Evolutionary conservation across 2,329 filamentous ascomycete species (phyloP), one percentile per base, ranked within the genome.

Genomic region (Furcasterigmium sp.): DNA sequence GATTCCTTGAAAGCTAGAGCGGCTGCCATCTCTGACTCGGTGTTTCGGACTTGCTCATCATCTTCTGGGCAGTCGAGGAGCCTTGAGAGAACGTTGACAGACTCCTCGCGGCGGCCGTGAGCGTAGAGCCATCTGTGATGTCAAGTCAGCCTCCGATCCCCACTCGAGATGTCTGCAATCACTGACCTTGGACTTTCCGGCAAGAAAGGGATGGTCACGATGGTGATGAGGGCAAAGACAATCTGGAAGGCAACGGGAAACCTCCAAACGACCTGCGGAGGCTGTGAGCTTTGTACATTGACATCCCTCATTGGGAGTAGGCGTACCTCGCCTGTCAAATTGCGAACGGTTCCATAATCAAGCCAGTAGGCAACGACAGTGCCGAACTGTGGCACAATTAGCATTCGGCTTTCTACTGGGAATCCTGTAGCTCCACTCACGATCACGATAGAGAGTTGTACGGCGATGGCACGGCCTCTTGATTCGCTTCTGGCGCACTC

Each of bases 311-410:
- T n/a, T n/a, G n/a, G n/a, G n/a, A n/a, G n/a, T n/a, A 17, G 23
- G 11, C 36, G 19, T 38, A 38, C 37, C 15, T 38, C 21, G 15
- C 37, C 37, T 3, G n/a, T 14, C n/a, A 38, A 38, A 26, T 26
- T 20, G 14, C 17, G n/a, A 8, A 38, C 14, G 4, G 21, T 18
- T 28, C 37, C 37, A 26, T 38, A 38, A 26, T 38, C 37, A 8
- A 38, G 37, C 37, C 37, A 38, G 23, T 38, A 38, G 21, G 37
- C 37, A 8, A 38, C 37, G 23, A 38, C 37, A 17, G 37, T 38
- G 14, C 37, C 37, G 17, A 38, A 38, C 20, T 38, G 13, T n/a
- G 26, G n/a, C 2, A 13, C 2, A 18, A 35, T 35, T 35, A 35
- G 32, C 10, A 19, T 5, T n/a, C 18, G 18, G 17, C 32, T 19